Percentiles rank a stretch among this genome's conserved stretches.
Evolutionary conservation across 2,329 filamentous ascomycete genomes (phyloP).

Genomic region (Amauroascus niger): DNA sequence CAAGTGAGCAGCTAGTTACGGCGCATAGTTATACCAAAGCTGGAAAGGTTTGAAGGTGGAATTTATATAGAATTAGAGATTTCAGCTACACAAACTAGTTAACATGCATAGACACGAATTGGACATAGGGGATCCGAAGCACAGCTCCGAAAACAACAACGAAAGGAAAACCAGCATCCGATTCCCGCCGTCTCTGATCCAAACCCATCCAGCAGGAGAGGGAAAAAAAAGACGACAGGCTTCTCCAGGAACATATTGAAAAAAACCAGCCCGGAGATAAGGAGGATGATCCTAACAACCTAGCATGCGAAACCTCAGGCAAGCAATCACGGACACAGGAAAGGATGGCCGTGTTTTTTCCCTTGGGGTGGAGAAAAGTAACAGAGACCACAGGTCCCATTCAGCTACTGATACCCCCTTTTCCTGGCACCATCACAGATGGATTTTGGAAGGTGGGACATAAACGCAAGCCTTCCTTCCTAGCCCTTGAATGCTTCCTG

Average conservation of each 20-base stretch:
- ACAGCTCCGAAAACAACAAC: conserved; percentile 24
- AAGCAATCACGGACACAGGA: background rate
- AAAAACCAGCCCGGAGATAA: conserved; percentile 42
- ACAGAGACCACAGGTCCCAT: conserved; percentile 10
- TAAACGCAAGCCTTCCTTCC: conserved; percentile 2
- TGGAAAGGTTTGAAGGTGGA: background rate
- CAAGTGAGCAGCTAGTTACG: no score
- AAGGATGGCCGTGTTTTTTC: background rate
- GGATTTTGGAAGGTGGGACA: background rate
- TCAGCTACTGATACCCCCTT: conserved; percentile 1
- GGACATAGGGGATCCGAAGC: conserved; percentile 25
- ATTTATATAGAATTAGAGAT: conserved; percentile 4
- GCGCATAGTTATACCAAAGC: background rate
- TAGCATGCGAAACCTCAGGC: background rate
- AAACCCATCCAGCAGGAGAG: conserved; percentile 24
- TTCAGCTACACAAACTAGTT: conserved; percentile 7
- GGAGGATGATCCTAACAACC: conserved; percentile 46
- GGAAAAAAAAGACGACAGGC: conserved; percentile 20
- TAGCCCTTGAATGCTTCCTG: conserved; percentile 4
- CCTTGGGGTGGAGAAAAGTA: background rate
- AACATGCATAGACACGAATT: conserved; percentile 7
- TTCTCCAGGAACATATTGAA: conserved; percentile 24
- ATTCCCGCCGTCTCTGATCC: conserved; percentile 33
- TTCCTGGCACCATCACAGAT: conserved; percentile 13
- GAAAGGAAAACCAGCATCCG: conserved; percentile 40